These are phyloP conservation scores for Aspergillus persii DNA, from an alignment of 2,329 filamentous ascomycete genomes.

Conservation along the genomic window DNA sequence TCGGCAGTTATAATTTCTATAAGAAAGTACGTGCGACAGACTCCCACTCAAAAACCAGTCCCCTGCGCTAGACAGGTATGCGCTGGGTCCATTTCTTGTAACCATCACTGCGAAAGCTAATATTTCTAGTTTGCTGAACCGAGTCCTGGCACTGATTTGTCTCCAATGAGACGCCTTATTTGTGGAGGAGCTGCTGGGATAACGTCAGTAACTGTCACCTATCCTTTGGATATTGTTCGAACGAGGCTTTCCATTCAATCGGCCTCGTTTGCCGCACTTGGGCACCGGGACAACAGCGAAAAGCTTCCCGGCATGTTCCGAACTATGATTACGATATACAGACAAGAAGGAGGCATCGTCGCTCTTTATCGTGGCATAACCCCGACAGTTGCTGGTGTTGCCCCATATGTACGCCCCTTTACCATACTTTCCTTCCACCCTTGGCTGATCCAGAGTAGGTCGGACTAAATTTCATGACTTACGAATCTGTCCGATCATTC, in stretches of 20 bases:
- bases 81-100: neutral
- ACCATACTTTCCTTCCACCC: neutral
- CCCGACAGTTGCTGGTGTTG: conserved; percentile 90
- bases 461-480: conserved; percentile 97
- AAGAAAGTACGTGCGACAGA: conserved; percentile 65
- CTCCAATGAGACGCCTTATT: conserved; percentile 71
- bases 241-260: conserved; percentile 95
- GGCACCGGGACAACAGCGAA: conserved; percentile 53
- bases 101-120: conserved; percentile 6
- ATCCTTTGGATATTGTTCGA: conserved; percentile 95
- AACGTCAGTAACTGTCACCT: conserved; percentile 91
- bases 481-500: conserved; percentile 80
- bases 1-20: conserved; percentile 97
- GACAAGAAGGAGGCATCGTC: conserved; percentile 76
- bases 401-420: conserved; percentile 69
- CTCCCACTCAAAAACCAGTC: neutral
- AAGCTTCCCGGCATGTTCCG: conserved; percentile 90
- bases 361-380: conserved; percentile 94
- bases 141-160: conserved; percentile 70
- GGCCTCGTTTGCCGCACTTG: conserved; percentile 83
- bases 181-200: conserved; percentile 91
- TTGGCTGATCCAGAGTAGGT: conserved; percentile 55
- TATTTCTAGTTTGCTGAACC: conserved; percentile 67
- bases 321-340: conserved; percentile 81
- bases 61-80: neutral